Conservation (phyloP, 805 yeast genomes). For the Myxozyma mucilagina region DNA sequence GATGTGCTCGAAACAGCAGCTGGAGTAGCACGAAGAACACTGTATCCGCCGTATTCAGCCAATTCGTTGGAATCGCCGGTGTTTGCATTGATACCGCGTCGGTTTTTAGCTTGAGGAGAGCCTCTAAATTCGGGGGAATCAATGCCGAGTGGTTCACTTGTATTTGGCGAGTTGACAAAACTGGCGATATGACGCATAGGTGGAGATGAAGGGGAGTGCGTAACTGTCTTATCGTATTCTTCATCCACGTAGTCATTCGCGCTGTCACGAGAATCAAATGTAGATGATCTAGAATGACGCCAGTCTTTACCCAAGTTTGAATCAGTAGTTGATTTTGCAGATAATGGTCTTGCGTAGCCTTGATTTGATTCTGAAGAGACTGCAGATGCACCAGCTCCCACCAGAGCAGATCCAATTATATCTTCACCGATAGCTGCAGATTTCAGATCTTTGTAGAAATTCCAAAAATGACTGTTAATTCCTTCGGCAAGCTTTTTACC, state of each 20-base stretch:
- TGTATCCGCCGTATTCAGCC: slow-evolving; percentile 25
- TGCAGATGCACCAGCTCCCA: neutral
- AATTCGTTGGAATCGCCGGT: neutral
- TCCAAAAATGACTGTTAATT: slow-evolving; percentile 33
- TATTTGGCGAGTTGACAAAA: slow-evolving; percentile 15
- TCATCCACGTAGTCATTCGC: slow-evolving; percentile 16
- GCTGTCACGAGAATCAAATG: slow-evolving; percentile 17
- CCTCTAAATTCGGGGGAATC: slow-evolving; percentile 23
- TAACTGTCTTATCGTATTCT: slow-evolving; percentile 14
- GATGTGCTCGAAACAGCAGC: slow-evolving; percentile 19
- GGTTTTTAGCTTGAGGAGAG: slow-evolving; percentile 13
- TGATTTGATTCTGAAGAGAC: too few species aligned
- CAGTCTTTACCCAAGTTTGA: neutral
- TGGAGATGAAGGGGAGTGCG: slow-evolving; percentile 9
- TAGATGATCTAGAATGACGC: slow-evolving; percentile 20
- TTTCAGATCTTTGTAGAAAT: slow-evolving; percentile 31
- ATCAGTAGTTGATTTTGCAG: neutral
- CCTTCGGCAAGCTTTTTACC: slow-evolving; percentile 35
- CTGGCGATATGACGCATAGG: slow-evolving; percentile 24
- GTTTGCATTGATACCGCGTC: neutral
- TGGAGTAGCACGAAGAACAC: slow-evolving; percentile 15
- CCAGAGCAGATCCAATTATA: neutral
- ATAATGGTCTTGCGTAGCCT: neutral
- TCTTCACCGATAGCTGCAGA: slow-evolving; percentile 36
- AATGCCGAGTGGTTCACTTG: slow-evolving; percentile 19